phyloP scores from a whole-genome alignment of 129 eudicot species.

The Flaveria linearis region DNA sequence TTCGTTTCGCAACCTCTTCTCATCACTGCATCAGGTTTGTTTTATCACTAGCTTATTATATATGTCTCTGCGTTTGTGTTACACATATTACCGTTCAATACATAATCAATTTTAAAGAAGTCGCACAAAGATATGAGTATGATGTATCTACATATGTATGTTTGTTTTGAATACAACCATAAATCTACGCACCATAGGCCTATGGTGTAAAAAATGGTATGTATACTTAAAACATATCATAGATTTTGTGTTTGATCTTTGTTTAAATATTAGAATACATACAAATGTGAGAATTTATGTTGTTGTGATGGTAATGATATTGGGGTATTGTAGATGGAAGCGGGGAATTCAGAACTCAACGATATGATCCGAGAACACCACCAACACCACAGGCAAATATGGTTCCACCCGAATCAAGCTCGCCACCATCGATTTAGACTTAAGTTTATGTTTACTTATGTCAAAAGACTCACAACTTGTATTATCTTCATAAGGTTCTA shows the following conservation, averaged over 20 bases:
- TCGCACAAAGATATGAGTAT: too few relatives aligned
- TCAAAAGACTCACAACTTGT: background rate
- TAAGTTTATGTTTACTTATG: slow-evolving; percentile 15
- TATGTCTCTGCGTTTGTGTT: too few relatives aligned
- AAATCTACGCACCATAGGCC: background rate
- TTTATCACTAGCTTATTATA: background rate
- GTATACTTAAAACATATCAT: background rate
- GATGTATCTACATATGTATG: too few relatives aligned
- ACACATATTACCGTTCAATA: too few relatives aligned
- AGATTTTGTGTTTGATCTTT: background rate
- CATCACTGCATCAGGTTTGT: slow-evolving; percentile 30
- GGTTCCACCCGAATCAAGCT: slow-evolving; percentile 22
- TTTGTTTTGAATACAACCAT: too few relatives aligned
- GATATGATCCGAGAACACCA: slow-evolving; percentile 45
- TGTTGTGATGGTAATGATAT: background rate
- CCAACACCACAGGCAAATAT: slow-evolving; percentile 37
- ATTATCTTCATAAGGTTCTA: background rate
- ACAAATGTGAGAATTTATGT: background rate
- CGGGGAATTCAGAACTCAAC: slow-evolving; percentile 20
- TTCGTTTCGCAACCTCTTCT: slow-evolving; percentile 23
- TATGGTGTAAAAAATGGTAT: too few relatives aligned
- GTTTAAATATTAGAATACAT: background rate
- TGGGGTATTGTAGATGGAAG: slow-evolving; percentile 23
- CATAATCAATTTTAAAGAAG: too few relatives aligned
- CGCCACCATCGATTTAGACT: slow-evolving; percentile 26